phyloP scores from a whole-genome alignment of 257 asterid genomes.

The Solanum pimpinellifolium region DNA sequence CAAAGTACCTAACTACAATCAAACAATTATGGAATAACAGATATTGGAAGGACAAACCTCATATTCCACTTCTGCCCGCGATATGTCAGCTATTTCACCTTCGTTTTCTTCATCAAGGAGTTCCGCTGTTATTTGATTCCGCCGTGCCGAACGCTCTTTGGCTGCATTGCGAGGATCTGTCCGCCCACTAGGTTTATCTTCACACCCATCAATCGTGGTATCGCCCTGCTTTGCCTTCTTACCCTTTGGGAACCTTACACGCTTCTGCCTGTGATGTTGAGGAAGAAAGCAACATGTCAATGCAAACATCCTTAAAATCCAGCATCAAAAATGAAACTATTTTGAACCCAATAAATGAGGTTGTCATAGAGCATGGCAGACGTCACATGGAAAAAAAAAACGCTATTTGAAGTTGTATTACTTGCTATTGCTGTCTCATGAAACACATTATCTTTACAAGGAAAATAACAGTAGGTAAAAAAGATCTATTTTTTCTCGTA shows the following conservation, averaged over 20 bases:
- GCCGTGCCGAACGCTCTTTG: conserved; percentile 44
- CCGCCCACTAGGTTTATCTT: conserved; percentile 19
- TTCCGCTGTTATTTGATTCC: conserved; percentile 36
- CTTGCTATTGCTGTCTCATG: not conserved
- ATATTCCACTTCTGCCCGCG: conserved; percentile 58
- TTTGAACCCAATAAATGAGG: not conserved
- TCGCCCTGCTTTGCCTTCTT: conserved; percentile 70
- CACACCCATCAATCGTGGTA: conserved; percentile 24
- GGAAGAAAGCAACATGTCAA: not conserved
- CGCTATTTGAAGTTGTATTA: not conserved
- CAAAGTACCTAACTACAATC: not conserved
- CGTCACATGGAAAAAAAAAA: not conserved
- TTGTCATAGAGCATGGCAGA: not conserved
- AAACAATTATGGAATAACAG: not conserved
- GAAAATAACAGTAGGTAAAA: not conserved
- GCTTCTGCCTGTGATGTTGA: conserved; percentile 49
- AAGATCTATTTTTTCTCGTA: not conserved
- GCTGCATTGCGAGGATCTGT: conserved; percentile 56
- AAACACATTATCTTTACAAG: not conserved
- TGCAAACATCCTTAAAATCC: not conserved
- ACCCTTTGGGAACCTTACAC: conserved; percentile 87
- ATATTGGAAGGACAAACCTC: conserved; percentile 25
- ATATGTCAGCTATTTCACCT: conserved; percentile 45
- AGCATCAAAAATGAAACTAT: not conserved
- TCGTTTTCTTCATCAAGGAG: conserved; percentile 37